These are phyloP conservation scores for Tillandsia fasciculata DNA, from an alignment of 176 grass and related monocot genomes.

Conservation along the genomic window DNA sequence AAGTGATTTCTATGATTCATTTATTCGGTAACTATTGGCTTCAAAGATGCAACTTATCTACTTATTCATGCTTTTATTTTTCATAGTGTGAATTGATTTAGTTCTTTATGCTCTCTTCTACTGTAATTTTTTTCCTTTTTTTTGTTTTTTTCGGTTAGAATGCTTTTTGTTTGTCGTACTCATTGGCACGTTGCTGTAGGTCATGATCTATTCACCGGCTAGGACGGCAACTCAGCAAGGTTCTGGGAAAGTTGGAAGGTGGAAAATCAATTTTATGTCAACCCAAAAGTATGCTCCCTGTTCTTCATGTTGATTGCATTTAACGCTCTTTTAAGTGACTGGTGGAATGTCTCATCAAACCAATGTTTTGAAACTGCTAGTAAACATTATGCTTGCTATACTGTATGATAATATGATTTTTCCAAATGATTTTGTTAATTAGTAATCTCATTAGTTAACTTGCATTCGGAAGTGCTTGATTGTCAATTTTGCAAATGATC, in stretches of 20 bases:
- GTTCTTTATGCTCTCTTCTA: background rate
- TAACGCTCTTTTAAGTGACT: background rate
- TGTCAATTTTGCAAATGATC: too few species aligned
- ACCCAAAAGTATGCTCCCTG: constrained; percentile 72
- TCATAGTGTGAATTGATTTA: background rate
- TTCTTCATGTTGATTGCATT: constrained; percentile 17
- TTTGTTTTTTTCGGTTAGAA: background rate
- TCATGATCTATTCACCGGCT: constrained; percentile 91
- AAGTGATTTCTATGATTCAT: background rate
- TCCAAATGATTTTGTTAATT: too few species aligned
- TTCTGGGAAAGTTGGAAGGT: constrained; percentile 82
- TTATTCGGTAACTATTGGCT: background rate
- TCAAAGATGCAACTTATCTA: background rate
- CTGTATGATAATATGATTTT: too few species aligned
- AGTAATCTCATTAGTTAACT: too few species aligned
- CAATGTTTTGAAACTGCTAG: too few species aligned
- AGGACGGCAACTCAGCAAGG: constrained; percentile 88
- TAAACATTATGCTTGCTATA: too few species aligned
- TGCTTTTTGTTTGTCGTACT: background rate
- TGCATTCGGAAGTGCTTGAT: too few species aligned
- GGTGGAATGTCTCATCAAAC: too few species aligned
- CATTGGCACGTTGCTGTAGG: constrained; percentile 19
- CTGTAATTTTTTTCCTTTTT: background rate
- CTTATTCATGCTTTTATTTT: background rate
- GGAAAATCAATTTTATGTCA: constrained; percentile 98